Evolutionary conservation across 208 protist genomes (phyloP).

Genomic region (Spongospora subterranea): DNA sequence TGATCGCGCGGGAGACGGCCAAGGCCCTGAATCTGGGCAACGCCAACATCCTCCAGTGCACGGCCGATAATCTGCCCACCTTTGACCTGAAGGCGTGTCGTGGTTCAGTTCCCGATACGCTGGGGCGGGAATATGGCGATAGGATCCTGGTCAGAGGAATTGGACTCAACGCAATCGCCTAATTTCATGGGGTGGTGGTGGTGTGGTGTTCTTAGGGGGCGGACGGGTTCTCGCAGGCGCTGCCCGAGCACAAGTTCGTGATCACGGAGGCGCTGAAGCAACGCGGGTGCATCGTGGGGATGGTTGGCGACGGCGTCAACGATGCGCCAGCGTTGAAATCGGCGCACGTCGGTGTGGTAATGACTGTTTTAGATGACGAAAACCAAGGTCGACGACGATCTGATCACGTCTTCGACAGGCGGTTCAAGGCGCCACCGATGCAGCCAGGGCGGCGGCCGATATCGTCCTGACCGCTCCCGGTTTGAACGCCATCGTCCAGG

Average conservation of each 20-base stretch:
- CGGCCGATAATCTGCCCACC: not conserved
- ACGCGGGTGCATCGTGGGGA: not conserved
- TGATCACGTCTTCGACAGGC: not conserved
- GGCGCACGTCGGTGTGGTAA: not conserved
- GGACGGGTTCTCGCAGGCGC: constrained; percentile 53
- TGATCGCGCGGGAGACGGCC: constrained; percentile 62
- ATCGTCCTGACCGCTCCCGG: constrained; percentile 71
- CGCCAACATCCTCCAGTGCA: not conserved
- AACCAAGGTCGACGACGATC: not conserved
- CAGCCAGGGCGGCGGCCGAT: constrained; percentile 58
- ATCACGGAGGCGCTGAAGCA: constrained; percentile 51
- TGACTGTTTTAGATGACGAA: not conserved
- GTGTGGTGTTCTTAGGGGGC: not conserved
- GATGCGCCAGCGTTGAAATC: constrained; percentile 47
- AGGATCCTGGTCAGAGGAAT: not conserved
- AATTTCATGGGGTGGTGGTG: too few relatives aligned
- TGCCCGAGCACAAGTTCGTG: constrained; percentile 49
- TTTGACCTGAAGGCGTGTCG: not conserved
- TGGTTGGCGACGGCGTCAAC: constrained; percentile 56
- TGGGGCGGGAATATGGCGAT: not conserved
- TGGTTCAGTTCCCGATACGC: not conserved
- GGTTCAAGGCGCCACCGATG: constrained; percentile 52
- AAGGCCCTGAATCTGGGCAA: constrained; percentile 55
- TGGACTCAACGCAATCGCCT: not conserved
- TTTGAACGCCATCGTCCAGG: constrained; percentile 26